A percentile compares a stretch with the other conserved stretches of the same genome.
Evolutionary conservation across 2,329 filamentous ascomycete species (phyloP).

Genomic region (Ophiostoma quercus): DNA sequence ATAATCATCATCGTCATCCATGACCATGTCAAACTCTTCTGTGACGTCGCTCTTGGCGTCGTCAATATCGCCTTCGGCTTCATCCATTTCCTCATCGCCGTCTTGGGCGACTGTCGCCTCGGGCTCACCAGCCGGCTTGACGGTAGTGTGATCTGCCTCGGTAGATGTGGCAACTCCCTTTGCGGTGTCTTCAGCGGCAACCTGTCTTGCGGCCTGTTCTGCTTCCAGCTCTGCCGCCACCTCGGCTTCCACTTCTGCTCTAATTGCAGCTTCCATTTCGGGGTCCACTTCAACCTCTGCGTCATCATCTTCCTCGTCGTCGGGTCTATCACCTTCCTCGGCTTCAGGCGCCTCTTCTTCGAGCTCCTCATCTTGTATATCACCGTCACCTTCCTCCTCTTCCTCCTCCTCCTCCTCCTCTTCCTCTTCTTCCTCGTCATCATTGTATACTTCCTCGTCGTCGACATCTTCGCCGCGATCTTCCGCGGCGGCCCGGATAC

Average conservation of each 20-base stretch:
- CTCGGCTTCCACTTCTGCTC: background rate
- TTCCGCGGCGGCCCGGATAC: constrained; percentile 57
- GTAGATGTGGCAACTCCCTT: background rate
- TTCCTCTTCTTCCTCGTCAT: background rate
- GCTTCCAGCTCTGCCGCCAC: background rate
- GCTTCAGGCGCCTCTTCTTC: background rate
- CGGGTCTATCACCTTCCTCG: background rate
- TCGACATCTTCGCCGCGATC: constrained; percentile 44
- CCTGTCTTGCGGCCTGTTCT: background rate
- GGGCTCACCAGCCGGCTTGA: background rate
- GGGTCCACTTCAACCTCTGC: constrained; percentile 1
- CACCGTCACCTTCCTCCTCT: constrained; percentile 19
- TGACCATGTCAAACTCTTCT: constrained; percentile 33
- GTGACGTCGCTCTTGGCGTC: constrained; percentile 32
- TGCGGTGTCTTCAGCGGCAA: background rate
- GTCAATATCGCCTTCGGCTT: constrained; percentile 17
- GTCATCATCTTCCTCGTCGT: background rate
- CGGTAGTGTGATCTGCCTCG: background rate
- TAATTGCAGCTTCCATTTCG: background rate
- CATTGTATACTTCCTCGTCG: constrained; percentile 26
- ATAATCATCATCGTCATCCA: constrained; percentile 31
- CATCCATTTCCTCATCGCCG: background rate
- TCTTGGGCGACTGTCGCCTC: background rate
- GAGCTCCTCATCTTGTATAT: constrained; percentile 22
- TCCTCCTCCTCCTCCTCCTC: constrained; percentile 16